These are phyloP conservation scores for Penicillium occitanis DNA, from an alignment of 2,329 filamentous ascomycete genomes.

Conservation along the genomic window DNA sequence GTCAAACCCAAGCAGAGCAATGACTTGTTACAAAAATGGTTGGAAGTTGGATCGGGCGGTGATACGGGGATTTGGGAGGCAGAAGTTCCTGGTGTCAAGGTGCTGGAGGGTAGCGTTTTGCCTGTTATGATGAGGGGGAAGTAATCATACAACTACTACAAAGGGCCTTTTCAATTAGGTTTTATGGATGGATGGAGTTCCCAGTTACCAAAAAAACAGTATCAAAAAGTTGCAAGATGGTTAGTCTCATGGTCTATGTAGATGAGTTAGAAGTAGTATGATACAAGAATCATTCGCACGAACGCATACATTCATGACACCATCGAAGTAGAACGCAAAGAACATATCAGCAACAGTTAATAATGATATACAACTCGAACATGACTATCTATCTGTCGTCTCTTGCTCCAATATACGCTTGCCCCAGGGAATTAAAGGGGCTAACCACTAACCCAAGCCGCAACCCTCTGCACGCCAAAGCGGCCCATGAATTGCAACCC, in stretches of 20 bases:
- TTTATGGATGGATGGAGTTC: background rate
- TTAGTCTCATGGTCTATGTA: conserved; percentile 2
- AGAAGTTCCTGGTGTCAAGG: conserved; percentile 54
- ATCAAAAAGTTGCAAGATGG: background rate
- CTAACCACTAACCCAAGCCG: conserved; percentile 82
- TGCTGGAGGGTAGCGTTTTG: conserved; percentile 57
- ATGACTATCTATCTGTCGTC: background rate
- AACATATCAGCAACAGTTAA: background rate
- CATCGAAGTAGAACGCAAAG: background rate
- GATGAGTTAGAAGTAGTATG: background rate
- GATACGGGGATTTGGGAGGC: conserved; percentile 57
- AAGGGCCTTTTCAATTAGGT: background rate
- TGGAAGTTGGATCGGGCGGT: conserved; percentile 57
- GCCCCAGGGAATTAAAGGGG: background rate
- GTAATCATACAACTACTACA: background rate
- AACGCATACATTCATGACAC: background rate
- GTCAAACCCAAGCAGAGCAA: conserved; percentile 97
- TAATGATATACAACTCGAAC: background rate
- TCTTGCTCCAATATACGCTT: background rate
- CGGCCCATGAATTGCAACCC: conserved; percentile 82
- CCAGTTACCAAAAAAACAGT: background rate
- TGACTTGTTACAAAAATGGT: conserved; percentile 73
- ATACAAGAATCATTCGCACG: background rate
- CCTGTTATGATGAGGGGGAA: conserved; percentile 45
- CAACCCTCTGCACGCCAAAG: conserved; percentile 79